These are phyloP conservation scores for Litsea cubeba DNA, from an alignment of 164 flowering plant species.

Conservation along the genomic window DNA sequence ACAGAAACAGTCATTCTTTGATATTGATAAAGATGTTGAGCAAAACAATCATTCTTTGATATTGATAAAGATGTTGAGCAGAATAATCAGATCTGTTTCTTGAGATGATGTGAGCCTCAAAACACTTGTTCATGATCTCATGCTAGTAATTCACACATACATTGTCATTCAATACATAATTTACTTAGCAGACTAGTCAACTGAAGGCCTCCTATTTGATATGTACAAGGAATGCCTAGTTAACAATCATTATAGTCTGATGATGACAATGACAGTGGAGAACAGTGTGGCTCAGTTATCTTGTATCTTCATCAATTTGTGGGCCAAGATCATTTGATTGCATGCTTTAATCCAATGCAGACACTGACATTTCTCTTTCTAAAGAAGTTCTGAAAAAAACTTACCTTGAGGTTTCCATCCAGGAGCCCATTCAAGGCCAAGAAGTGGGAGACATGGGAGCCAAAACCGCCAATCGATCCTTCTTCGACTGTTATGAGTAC, in stretches of 20 bases:
- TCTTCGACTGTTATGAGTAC: constrained; percentile 16
- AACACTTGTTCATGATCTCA: neutral
- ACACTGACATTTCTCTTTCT: neutral
- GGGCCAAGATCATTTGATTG: no score
- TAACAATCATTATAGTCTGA: no score
- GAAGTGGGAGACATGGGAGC: constrained; percentile 49
- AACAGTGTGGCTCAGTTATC: no score
- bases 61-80: neutral
- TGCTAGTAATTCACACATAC: neutral
- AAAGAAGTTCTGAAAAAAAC: neutral
- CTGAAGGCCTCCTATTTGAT: no score
- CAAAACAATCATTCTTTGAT: no score
- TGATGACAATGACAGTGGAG: no score
- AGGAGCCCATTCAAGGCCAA: constrained; percentile 37
- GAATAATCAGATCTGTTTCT: neutral
- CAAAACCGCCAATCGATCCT: constrained; percentile 23
- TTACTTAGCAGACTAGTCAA: no score
- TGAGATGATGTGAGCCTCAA: neutral
- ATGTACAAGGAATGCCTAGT: no score
- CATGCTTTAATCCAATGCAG: neutral
- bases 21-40: no score
- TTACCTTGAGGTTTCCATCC: constrained; percentile 23
- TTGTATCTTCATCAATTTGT: no score
- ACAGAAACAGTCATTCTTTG: neutral
- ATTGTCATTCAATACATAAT: no score